Evolutionary conservation across 768 basidiomycete species (phyloP).

Genomic region (Saitozyma sp.): DNA sequence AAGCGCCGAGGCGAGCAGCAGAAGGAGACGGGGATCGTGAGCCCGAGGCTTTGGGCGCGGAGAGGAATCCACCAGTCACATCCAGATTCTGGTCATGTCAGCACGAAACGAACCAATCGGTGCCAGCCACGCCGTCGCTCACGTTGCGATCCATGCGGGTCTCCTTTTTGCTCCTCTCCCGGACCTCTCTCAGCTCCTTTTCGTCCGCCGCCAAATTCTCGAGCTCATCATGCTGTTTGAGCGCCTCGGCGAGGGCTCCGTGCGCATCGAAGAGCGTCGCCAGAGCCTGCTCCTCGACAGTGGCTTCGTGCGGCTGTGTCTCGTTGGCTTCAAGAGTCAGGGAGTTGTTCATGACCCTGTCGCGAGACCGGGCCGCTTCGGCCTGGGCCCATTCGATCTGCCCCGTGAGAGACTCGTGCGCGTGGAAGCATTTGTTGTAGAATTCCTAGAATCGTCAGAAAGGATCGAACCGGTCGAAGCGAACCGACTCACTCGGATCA

Average conservation of each 20-base stretch:
- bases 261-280: constrained; percentile 73
- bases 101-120: background rate
- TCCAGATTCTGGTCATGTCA: constrained; percentile 1
- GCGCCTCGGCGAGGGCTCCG: constrained; percentile 66
- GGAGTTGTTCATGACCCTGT: constrained; percentile 12
- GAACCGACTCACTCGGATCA: constrained; percentile 65
- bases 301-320: constrained; percentile 48
- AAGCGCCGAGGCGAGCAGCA: constrained; percentile 4
- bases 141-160: constrained; percentile 68
- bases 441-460: constrained; percentile 65
- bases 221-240: constrained; percentile 76
- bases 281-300: constrained; percentile 73
- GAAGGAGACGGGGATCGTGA: constrained; percentile 21
- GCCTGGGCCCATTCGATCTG: constrained; percentile 91
- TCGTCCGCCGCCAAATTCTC: constrained; percentile 64
- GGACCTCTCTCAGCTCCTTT: constrained; percentile 60
- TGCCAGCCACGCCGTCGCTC: constrained; percentile 25
- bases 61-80: constrained; percentile 26
- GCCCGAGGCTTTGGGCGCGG: constrained; percentile 39
- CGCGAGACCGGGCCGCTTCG: constrained; percentile 70
- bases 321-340: constrained; percentile 36
- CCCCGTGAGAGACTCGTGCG: constrained; percentile 78
- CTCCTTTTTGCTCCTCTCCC: constrained; percentile 72
- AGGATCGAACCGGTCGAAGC: background rate
- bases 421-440: constrained; percentile 70